Conservation (phyloP, 2,329 filamentous ascomycete species). For the Fusarium pseudonygamai region DNA sequence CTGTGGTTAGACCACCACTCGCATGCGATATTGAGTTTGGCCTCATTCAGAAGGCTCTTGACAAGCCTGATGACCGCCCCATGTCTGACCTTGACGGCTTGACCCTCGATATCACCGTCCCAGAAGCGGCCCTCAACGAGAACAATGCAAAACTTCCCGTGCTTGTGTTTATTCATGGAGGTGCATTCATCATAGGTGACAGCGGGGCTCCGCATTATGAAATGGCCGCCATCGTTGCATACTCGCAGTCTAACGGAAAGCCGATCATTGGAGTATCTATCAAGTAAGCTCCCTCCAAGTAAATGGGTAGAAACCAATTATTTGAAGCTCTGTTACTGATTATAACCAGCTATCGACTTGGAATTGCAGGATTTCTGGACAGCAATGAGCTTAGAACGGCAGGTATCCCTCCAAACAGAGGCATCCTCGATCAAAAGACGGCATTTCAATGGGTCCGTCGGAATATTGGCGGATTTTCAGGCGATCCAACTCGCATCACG, state of each 20-base stretch:
- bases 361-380: neutral
- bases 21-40: neutral
- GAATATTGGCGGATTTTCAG: neutral
- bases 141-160: neutral
- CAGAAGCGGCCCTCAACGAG: rapidly evolving
- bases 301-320: no score
- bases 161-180: neutral
- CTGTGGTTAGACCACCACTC: neutral
- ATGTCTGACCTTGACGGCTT: neutral
- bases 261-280: neutral
- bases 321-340: no score
- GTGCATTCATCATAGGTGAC: neutral
- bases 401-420: neutral
- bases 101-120: neutral
- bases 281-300: neutral
- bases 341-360: neutral
- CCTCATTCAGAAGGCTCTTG: neutral
- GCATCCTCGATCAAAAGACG: neutral
- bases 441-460: neutral
- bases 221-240: neutral
- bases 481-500: neutral
- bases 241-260: neutral
- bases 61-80: neutral
- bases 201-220: neutral
- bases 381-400: neutral